Evolutionary conservation across 2,329 filamentous ascomycete species (phyloP), one percentile per base, ranked within the genome.

Genomic region (Penicillium brasilianum): DNA sequence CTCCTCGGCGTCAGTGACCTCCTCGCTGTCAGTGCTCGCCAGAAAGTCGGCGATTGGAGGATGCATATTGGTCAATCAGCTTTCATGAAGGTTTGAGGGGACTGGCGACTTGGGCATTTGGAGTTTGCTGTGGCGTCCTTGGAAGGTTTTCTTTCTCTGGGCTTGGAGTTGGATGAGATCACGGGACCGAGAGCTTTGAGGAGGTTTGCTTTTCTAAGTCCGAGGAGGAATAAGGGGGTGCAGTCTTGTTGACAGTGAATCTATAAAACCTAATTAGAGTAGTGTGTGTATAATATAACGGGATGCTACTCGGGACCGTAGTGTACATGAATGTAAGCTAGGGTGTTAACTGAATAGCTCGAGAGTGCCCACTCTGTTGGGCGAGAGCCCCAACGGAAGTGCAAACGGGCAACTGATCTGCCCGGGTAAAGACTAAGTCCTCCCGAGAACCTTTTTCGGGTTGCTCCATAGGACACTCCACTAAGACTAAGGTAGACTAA

Each of bases 1-100:
- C 85, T 89, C 86, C 74, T 87, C 85, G 46, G 82, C 78, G 72
- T 87, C 84, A 34, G 77, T 76, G 62, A 88, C 78, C 64, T 85
- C 83, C 57, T 79, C 75, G 48, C 82, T 83, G 55, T 73, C 52
- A 16, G 41, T 54, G 36, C 25, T 60, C 63, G 72, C 61, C 30
- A 81, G 71, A 48, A 85, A 75, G 10, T 65, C 60, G 56, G 69
- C 55, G 39, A 81, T 48, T 51, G 50, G 56, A 37, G 53, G 28
- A 43, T 58, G 57, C 44, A 59, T 61, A 28, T 28, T 43, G 20
- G 25, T 14, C 22, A 13, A 30, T 22, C 30, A 8, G 18, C 18
- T 36, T 36, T 34, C 30, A 14, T n/a, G 36, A 39, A 28, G 18
- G 50, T 53, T 39, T 28, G 25, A 6, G 25, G 25, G 25, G 25